Conservation (phyloP, 2,329 filamentous ascomycete species). For the Paracamarosporium sp. region DNA sequence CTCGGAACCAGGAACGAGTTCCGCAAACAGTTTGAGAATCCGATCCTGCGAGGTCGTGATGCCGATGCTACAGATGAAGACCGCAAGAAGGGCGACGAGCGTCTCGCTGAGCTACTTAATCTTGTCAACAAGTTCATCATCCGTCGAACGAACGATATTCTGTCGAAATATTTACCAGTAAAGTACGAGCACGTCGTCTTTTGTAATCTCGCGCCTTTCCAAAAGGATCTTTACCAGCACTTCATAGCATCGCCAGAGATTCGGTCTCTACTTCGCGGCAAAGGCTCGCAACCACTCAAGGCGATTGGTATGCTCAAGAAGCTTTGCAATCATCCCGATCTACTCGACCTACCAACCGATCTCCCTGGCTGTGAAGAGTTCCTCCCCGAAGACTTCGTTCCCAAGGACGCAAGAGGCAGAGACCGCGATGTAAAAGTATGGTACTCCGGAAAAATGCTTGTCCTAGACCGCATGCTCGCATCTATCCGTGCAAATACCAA, state of each 20-base stretch:
- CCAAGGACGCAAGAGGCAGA: constrained; percentile 83
- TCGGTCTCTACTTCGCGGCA: constrained; percentile 86
- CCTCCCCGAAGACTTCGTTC: constrained; percentile 86
- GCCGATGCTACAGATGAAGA: constrained; percentile 86
- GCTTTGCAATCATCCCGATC: constrained; percentile 95
- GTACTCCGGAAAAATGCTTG: constrained; percentile 98
- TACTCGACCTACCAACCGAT: constrained; percentile 82
- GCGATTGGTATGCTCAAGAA: constrained; percentile 98
- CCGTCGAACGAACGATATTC: constrained; percentile 93
- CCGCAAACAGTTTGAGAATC: constrained; percentile 90
- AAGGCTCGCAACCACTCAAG: constrained; percentile 94
- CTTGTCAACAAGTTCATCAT: constrained; percentile 99
- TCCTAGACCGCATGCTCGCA: constrained; percentile 96
- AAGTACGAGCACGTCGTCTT: constrained; percentile 99
- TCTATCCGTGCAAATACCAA: constrained; percentile 95
- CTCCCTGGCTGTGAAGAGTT: constrained; percentile 83
- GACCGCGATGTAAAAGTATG: constrained; percentile 92
- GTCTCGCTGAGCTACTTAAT: constrained; percentile 78
- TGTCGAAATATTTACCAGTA: constrained; percentile 96
- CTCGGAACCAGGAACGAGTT: constrained; percentile 90
- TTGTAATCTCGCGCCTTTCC: constrained; percentile 92
- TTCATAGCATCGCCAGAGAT: constrained; percentile 97
- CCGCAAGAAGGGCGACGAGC: constrained; percentile 80
- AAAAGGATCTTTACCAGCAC: constrained; percentile 92
- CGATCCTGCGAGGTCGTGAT: constrained; percentile 90